Evolutionary conservation across 2,329 filamentous ascomycete species (phyloP).

Genomic region (Hypoxylon sp.): DNA sequence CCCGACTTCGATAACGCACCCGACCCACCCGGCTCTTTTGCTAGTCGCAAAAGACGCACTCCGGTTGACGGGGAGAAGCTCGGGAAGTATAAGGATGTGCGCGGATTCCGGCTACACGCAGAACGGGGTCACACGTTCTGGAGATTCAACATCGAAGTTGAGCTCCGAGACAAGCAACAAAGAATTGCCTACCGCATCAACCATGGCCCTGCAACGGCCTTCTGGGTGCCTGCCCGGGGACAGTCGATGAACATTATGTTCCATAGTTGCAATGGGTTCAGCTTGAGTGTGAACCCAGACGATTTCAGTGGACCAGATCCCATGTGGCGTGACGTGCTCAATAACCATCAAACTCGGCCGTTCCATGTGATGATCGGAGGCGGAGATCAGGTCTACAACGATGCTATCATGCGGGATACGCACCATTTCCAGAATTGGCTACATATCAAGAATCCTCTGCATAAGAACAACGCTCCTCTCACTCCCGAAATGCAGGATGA

Average conservation of each 20-base stretch:
- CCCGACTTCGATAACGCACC: constrained; percentile 64
- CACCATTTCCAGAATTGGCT: constrained; percentile 87
- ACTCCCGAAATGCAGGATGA: constrained; percentile 87
- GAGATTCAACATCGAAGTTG: constrained; percentile 95
- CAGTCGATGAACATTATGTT: constrained; percentile 99
- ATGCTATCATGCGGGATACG: constrained; percentile 82
- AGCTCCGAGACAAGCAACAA: constrained; percentile 82
- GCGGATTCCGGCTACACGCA: constrained; percentile 84
- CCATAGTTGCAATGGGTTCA: constrained; percentile 97
- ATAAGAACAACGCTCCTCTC: constrained; percentile 86
- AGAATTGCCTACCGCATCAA: constrained; percentile 97
- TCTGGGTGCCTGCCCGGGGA: constrained; percentile 91
- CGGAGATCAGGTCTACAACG: constrained; percentile 97
- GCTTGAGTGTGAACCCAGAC: constrained; percentile 81
- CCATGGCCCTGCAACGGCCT: constrained; percentile 86
- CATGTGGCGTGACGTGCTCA: constrained; percentile 95
- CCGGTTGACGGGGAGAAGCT: constrained; percentile 83
- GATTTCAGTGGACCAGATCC: constrained; percentile 93
- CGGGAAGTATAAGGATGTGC: constrained; percentile 86
- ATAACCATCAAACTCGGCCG: constrained; percentile 88
- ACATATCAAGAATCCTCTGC: constrained; percentile 80
- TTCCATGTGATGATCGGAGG: constrained; percentile 99
- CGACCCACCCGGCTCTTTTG: constrained; percentile 68
- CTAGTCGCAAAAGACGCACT: constrained; percentile 67
- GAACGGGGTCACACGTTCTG: constrained; percentile 95